A percentile compares a stretch with the other conserved stretches of the same genome.
Conservation (phyloP, 2,329 filamentous ascomycete species). For the Alternaria tenuissima region DNA sequence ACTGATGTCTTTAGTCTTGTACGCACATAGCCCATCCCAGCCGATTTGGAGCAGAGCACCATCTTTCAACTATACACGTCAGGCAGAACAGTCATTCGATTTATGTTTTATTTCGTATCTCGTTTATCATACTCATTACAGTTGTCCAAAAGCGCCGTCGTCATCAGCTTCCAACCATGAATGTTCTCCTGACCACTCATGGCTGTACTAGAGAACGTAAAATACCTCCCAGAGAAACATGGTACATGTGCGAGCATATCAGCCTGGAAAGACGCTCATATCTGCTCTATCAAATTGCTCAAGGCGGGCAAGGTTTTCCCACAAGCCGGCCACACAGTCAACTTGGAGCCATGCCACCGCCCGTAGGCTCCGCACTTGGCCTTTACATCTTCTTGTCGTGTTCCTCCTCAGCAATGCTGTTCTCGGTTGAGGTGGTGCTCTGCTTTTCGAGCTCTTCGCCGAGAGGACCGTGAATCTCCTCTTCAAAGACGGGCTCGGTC, state of each 20-base stretch:
- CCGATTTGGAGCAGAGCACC: neutral
- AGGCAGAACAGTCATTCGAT: neutral
- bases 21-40: neutral
- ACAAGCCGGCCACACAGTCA: slow-evolving; percentile 36
- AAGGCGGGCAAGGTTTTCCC: slow-evolving; percentile 26
- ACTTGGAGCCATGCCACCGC: slow-evolving; percentile 23
- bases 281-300: slow-evolving; percentile 19
- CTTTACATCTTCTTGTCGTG: slow-evolving; percentile 55
- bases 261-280: slow-evolving; percentile 21
- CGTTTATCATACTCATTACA: slow-evolving; percentile 31
- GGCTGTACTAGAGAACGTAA: slow-evolving; percentile 13
- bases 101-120: slow-evolving; percentile 14
- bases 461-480: slow-evolving; percentile 75
- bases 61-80: neutral
- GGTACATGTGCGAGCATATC: slow-evolving; percentile 34
- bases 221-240: slow-evolving; percentile 26
- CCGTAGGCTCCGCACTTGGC: neutral
- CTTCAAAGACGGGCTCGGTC: slow-evolving; percentile 89
- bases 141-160: slow-evolving; percentile 18
- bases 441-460: slow-evolving; percentile 65
- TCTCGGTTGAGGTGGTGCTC: slow-evolving; percentile 60
- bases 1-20: neutral
- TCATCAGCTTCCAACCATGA: slow-evolving; percentile 20
- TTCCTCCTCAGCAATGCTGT: slow-evolving; percentile 67
- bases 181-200: slow-evolving; percentile 26